Percentiles rank a stretch among this genome's conserved stretches.
Conservation (phyloP, 2,329 filamentous ascomycete genomes). For the Claviceps fusiformis region DNA sequence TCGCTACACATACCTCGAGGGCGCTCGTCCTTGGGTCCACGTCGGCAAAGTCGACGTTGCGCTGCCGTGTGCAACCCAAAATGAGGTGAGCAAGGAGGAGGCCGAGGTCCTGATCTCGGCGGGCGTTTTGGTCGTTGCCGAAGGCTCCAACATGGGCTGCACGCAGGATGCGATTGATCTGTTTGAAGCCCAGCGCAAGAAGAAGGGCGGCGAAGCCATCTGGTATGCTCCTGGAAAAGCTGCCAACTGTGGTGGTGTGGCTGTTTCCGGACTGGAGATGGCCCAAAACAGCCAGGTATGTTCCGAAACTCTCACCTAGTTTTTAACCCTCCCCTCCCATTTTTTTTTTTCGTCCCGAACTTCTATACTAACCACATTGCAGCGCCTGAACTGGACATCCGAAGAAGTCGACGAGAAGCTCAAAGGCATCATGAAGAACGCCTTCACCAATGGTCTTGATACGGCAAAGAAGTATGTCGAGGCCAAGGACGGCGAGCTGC, state of each 20-base stretch:
- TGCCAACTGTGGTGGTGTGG: conserved; percentile 93
- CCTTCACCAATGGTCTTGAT: conserved; percentile 77
- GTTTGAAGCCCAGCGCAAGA: conserved; percentile 68
- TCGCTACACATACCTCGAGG: conserved; percentile 75
- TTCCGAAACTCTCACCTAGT: too few species aligned
- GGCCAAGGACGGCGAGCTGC: conserved; percentile 67
- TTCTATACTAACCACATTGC: conserved; percentile 5
- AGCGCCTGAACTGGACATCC: conserved; percentile 69
- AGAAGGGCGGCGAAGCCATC: conserved; percentile 55
- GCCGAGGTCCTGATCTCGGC: conserved; percentile 65
- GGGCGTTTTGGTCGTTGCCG: conserved; percentile 76
- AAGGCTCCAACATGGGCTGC: conserved; percentile 98
- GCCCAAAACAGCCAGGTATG: conserved; percentile 69
- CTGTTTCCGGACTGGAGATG: conserved; percentile 97
- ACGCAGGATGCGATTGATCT: conserved; percentile 88
- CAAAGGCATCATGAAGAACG: conserved; percentile 87
- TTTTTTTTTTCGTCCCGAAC: background rate
- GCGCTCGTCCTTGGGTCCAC: conserved; percentile 82
- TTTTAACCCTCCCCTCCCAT: too few species aligned
- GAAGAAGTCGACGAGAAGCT: conserved; percentile 89
- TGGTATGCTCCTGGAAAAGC: conserved; percentile 98
- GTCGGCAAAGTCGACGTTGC: conserved; percentile 82
- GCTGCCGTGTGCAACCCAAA: conserved; percentile 89
- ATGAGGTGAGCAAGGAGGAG: conserved; percentile 90
- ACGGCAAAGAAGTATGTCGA: conserved; percentile 84